A percentile compares a stretch with the other conserved stretches of the same genome.
phyloP scores from a whole-genome alignment of 1,139 yeast genomes.

The Magnusiomyces paraingens region DNA sequence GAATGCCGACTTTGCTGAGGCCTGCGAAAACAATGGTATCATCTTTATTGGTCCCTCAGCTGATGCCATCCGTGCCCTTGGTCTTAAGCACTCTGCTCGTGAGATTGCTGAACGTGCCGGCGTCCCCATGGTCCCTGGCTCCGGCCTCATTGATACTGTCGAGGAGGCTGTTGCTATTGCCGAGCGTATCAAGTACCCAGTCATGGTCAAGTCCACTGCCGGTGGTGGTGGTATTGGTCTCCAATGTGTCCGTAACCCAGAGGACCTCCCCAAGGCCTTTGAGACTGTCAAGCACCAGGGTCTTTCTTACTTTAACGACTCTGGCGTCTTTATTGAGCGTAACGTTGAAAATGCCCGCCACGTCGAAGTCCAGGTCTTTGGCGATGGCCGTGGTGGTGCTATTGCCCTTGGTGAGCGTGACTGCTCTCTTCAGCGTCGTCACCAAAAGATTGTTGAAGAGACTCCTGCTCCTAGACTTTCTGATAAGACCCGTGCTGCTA shows the following conservation, averaged over 20 bases:
- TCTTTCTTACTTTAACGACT: constrained; percentile 82
- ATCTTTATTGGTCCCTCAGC: constrained; percentile 95
- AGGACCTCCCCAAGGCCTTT: constrained; percentile 75
- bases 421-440: constrained; percentile 94
- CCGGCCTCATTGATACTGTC: constrained; percentile 65
- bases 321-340: constrained; percentile 90
- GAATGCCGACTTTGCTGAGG: constrained; percentile 91
- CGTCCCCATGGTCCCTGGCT: constrained; percentile 94
- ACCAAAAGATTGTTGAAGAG: constrained; percentile 93
- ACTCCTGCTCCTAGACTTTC: constrained; percentile 96
- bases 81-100: constrained; percentile 93
- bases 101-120: constrained; percentile 82
- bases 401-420: constrained; percentile 95
- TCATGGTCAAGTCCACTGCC: constrained; percentile 95
- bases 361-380: constrained; percentile 93
- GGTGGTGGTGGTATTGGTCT: constrained; percentile 99
- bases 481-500: constrained; percentile 59
- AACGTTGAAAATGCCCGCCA: constrained; percentile 93
- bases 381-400: constrained; percentile 89
- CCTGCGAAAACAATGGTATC: constrained; percentile 74
- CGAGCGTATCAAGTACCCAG: constrained; percentile 74
- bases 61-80: constrained; percentile 81
- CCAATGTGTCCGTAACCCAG: constrained; percentile 80
- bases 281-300: constrained; percentile 93
- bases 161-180: constrained; percentile 75